Percentiles rank a stretch among this genome's conserved stretches.
These are phyloP conservation scores for Phytophthora tentaculata DNA, from an alignment of 352 stramenopile genomes.

Conservation along the genomic window DNA sequence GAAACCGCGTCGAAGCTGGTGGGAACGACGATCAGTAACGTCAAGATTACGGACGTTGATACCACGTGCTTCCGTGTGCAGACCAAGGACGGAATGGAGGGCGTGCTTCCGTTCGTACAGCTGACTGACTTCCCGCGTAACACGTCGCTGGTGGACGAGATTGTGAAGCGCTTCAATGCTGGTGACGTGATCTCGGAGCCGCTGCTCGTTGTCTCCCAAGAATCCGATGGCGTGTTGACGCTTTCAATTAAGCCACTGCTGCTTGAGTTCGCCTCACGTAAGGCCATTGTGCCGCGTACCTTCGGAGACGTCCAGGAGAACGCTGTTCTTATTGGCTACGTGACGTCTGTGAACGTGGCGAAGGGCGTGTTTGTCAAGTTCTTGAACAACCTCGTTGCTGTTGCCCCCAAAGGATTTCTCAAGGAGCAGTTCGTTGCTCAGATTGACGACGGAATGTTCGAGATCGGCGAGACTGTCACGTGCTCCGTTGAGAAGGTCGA, in stretches of 20 bases:
- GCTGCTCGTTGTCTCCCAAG: constrained; percentile 74
- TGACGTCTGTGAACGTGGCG: constrained; percentile 75
- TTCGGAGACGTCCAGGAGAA: constrained; percentile 72
- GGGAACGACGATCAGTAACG: constrained; percentile 59
- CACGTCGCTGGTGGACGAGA: constrained; percentile 73
- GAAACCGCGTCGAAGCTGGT: constrained; percentile 45
- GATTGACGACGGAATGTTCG: constrained; percentile 78
- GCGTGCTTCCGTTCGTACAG: constrained; percentile 81
- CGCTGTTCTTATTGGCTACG: constrained; percentile 73
- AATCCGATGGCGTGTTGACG: constrained; percentile 72
- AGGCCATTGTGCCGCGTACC: constrained; percentile 52
- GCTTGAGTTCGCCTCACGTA: constrained; percentile 49
- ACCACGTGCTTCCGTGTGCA: constrained; percentile 73
- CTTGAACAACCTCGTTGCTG: constrained; percentile 84
- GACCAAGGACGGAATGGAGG: constrained; percentile 75
- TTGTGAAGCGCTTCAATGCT: constrained; percentile 57
- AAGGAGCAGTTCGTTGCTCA: constrained; percentile 77
- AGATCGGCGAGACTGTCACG: constrained; percentile 88
- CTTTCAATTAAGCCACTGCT: constrained; percentile 88
- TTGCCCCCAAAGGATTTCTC: constrained; percentile 82
- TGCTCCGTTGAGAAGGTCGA: constrained; percentile 84
- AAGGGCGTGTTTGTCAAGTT: constrained; percentile 91
- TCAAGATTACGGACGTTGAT: constrained; percentile 78
- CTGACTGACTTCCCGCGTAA: constrained; percentile 86
- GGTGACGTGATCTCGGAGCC: constrained; percentile 64